Percentiles rank a stretch among this genome's conserved stretches.
Conservation (phyloP, 805 yeast species). For the Komagataella populi region DNA sequence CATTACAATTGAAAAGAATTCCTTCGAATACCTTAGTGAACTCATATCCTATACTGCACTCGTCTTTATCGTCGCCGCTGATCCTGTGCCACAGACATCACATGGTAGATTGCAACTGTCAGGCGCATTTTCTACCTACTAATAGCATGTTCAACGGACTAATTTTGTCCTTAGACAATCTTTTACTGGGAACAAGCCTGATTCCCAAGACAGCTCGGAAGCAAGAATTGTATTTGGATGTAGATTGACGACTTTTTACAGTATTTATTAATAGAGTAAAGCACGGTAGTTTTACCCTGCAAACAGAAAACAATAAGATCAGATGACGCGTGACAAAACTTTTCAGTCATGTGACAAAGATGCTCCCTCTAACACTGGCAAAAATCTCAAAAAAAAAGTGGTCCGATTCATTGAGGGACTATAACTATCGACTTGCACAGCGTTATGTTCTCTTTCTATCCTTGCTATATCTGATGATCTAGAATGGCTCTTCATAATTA, state of each 20-base stretch:
- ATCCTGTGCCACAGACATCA: neutral
- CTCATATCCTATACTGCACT: neutral
- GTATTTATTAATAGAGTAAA: neutral
- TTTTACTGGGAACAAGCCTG: neutral
- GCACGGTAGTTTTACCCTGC: neutral
- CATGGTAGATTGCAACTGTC: neutral
- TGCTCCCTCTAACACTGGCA: neutral
- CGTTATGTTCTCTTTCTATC: neutral
- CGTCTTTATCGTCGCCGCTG: neutral
- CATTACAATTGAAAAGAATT: neutral
- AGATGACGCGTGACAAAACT: no score
- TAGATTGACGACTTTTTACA: neutral
- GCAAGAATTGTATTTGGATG: neutral
- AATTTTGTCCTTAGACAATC: neutral
- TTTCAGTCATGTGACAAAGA: neutral
- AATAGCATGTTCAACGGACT: neutral
- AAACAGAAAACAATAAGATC: neutral
- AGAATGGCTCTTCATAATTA: slow-evolving; percentile 31
- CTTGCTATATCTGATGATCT: neutral
- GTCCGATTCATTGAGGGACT: neutral
- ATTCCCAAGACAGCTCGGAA: neutral
- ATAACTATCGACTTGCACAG: neutral
- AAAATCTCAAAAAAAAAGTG: neutral
- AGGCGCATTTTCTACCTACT: neutral
- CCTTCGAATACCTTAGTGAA: neutral